Evolutionary conservation across 2,329 filamentous ascomycete genomes (phyloP), one percentile per base, ranked within the genome.

Genomic region (Cercospora canescens): DNA sequence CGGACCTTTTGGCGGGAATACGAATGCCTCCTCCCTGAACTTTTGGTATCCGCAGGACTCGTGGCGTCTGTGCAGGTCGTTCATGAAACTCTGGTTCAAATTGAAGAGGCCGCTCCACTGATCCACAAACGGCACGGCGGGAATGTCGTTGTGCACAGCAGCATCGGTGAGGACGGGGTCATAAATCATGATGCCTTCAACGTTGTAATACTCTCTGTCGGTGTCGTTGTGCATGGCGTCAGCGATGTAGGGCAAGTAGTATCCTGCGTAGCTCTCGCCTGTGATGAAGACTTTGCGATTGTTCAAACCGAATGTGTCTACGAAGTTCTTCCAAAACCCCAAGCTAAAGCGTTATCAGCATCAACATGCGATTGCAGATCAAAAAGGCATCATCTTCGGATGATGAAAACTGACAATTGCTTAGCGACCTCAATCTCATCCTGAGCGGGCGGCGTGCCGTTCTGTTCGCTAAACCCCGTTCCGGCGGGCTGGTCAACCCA

Each of bases 121-220:
- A 69, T 91, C 86, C 9, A 89, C 82, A 70, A 86, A 91, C 0
- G 85, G 79, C 0, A 87, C 82, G 1, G 84, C 81, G 0, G 88
- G 84, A 9, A 82, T 80, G 60, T 87, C 81, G 26, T 82, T 78
- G 65, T 85, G 80, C 1, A 87, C 76, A 2, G 78, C 77, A 55
- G 85, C 81, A 11, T 84, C 81, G 11, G 86, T 87, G 18, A 90
- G 83, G 4, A 84, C 82, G 0, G 91, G 91, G 71, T 94, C 90
- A 73, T 93, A 92, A 67, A 94, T 87, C 78, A 93, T 79, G 67
- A 91, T 86, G 1, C 87, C 89, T 32, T 86, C 82, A 6, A 93
- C 77, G 74, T 93, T 85, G 77, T 87, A 93, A 78, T 92, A 89
- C 8, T 80, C 81, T 4, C 81, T 86, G 77, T 93, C 85, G 6